Base-by-base conservation (phyloP, 371 early-diverging fungal species). In the Saksenaea oblongispora region DNA sequence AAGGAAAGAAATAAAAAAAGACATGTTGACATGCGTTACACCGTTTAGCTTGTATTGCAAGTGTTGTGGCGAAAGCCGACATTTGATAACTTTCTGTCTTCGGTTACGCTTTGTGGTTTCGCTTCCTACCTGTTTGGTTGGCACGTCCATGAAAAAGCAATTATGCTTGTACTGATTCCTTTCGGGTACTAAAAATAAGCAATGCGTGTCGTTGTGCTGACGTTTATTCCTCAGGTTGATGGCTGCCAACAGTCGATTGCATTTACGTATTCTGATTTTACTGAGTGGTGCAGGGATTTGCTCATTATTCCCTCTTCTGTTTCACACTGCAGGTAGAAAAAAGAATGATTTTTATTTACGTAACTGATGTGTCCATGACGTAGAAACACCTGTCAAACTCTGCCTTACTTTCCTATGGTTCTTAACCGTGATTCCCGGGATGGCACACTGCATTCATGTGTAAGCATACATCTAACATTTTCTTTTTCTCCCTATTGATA, bases 131-230 rank as follows among this genome's bases (percentile, higher is more conserved):
- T 95, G 67, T 97, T 97, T 75, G 97, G 97, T 18, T 98, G 97
- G 97, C 98, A 98, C 75, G 98, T 98, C 8, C 98, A 98, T 69
- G 98, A 98, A 69, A 98, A 98, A 76, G 98, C 98, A 1, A 88
- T 96, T 13, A 75, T 98, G 73, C 63, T 96, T 65, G 87, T 93
- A 3, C 67, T 93, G 47, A 88, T 94, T 51, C 95, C 98, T 5
- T 83, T 95, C 69, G 84, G 89, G 87, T 77, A 75, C 22, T 8
- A 15, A 34, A 44, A 56, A 61, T 34, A 54, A 70, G n/a, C 26
- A 69, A n/a, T n/a, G n/a, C n/a, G n/a, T n/a, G n/a, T n/a, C n/a
- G n/a, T n/a, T n/a, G n/a, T n/a, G 26, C 51, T 35, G 18, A 18
- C 54, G 5, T 59, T 65, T 34, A 14, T 60, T 11, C 58, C 39